phyloP scores from a whole-genome alignment of 192 early-diverging fungal species.

The Funneliformis geosporum region DNA sequence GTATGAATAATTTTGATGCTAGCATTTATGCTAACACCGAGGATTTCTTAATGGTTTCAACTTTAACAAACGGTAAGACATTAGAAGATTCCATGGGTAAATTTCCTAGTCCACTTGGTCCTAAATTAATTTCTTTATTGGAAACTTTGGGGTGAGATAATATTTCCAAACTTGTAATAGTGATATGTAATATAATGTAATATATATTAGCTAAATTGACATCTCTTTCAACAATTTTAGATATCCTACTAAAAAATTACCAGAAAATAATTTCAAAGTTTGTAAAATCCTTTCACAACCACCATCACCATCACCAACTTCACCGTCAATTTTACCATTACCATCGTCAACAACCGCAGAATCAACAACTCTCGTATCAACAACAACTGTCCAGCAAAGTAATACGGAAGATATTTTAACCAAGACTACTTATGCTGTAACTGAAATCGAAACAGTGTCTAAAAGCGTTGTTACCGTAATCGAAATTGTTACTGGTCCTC shows the following conservation, averaged over 20 bases:
- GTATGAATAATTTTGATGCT: slow-evolving; percentile 43
- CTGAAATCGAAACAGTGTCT: background rate
- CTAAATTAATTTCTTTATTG: background rate
- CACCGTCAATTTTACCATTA: too few relatives aligned
- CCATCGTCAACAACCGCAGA: background rate
- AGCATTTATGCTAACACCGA: slow-evolving; percentile 19
- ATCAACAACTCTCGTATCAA: background rate
- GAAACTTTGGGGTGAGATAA: background rate
- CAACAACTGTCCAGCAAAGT: background rate
- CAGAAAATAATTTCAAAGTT: background rate
- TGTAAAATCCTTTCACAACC: background rate
- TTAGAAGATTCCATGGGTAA: background rate
- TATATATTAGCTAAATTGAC: too few relatives aligned
- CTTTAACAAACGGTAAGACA: background rate
- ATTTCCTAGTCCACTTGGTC: background rate
- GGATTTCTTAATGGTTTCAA: slow-evolving; percentile 43
- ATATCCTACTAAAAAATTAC: background rate
- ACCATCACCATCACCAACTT: background rate
- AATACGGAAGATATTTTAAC: background rate
- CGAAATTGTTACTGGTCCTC: background rate
- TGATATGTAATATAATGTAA: too few relatives aligned
- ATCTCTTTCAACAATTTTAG: background rate
- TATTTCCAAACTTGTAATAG: too few relatives aligned
- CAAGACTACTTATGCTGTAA: background rate
- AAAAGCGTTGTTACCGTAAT: background rate